Evolutionary conservation across 2,329 filamentous ascomycete species (phyloP).

Genomic region (Cadophora gregata): DNA sequence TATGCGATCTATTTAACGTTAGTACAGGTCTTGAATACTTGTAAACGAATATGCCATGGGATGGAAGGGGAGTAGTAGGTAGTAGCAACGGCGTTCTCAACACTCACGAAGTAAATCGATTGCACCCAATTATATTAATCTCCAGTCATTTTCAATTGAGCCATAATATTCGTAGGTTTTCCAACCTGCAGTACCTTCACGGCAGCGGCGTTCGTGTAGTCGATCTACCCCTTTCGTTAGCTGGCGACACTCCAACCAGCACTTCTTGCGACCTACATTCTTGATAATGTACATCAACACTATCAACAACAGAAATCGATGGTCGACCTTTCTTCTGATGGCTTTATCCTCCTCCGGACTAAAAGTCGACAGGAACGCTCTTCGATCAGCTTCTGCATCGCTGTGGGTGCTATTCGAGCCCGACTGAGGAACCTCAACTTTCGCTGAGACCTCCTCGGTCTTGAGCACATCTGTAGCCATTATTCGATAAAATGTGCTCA

Average conservation of each 20-base stretch:
- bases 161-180: conserved; percentile 47
- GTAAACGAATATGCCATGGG: too few relatives aligned
- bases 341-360: conserved; percentile 47
- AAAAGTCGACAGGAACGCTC: conserved; percentile 48
- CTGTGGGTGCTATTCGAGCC: conserved; percentile 26
- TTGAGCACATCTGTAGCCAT: conserved; percentile 17
- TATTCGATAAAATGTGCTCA: neutral
- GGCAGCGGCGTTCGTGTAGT: conserved; percentile 49
- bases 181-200: conserved; percentile 52
- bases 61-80: too few relatives aligned
- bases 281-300: conserved; percentile 52
- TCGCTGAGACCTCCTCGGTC: conserved; percentile 19
- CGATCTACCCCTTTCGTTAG: conserved; percentile 39
- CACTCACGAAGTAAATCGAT: conserved; percentile 48
- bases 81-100: too few relatives aligned
- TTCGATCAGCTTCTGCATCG: conserved; percentile 26
- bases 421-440: conserved; percentile 7
- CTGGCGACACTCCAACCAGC: neutral
- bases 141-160: conserved; percentile 48
- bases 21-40: neutral
- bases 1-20: conserved; percentile 45
- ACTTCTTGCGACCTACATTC: conserved; percentile 38
- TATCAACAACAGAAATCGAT: conserved; percentile 47
- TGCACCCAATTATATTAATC: conserved; percentile 51
- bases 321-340: conserved; percentile 50